Conservation (phyloP, 495 filamentous ascomycete genomes). For the Hyaloscypha finlandica region DNA sequence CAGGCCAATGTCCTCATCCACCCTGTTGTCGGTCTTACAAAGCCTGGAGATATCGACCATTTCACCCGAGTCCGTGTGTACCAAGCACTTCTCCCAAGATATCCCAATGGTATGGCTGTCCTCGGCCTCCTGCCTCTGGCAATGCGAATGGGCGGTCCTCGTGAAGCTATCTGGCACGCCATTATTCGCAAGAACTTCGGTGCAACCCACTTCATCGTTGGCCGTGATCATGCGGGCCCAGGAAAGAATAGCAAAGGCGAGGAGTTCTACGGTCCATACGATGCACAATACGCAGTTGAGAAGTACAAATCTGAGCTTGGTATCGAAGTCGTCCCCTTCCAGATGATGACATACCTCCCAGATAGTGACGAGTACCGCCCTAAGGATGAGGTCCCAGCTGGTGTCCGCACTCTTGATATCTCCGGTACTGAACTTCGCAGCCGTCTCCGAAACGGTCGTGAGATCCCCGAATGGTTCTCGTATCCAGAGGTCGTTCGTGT, state of each 20-base stretch:
- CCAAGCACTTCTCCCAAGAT: slow-evolving; percentile 93
- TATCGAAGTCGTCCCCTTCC: slow-evolving; percentile 98
- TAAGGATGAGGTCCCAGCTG: slow-evolving; percentile 81
- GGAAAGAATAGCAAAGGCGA: slow-evolving; percentile 95
- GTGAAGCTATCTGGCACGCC: slow-evolving; percentile 99
- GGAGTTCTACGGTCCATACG: slow-evolving; percentile 98
- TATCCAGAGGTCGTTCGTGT: slow-evolving; percentile 98
- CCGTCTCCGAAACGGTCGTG: slow-evolving; percentile 82
- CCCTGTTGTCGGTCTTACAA: slow-evolving; percentile 96
- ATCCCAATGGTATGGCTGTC: slow-evolving; percentile 99
- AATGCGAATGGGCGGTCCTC: slow-evolving; percentile 98
- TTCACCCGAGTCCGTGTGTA: slow-evolving; percentile 99
- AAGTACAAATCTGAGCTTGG: slow-evolving; percentile 95
- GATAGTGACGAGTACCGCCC: slow-evolving; percentile 96
- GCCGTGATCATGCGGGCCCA: slow-evolving; percentile 95
- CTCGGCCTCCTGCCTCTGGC: slow-evolving; percentile 93
- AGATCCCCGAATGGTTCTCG: slow-evolving; percentile 99
- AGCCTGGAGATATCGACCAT: slow-evolving; percentile 99
- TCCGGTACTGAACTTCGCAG: slow-evolving; percentile 93
- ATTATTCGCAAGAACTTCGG: slow-evolving; percentile 99
- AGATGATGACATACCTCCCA: slow-evolving; percentile 98
- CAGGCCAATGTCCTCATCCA: slow-evolving; percentile 99
- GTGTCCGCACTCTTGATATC: slow-evolving; percentile 92
- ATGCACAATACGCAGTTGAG: slow-evolving; percentile 96
- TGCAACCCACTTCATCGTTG: slow-evolving; percentile 98